Percentiles rank a stretch among this genome's conserved stretches.
phyloP scores from a whole-genome alignment of 192 early-diverging fungal species.

The Chytriomyces confervae region DNA sequence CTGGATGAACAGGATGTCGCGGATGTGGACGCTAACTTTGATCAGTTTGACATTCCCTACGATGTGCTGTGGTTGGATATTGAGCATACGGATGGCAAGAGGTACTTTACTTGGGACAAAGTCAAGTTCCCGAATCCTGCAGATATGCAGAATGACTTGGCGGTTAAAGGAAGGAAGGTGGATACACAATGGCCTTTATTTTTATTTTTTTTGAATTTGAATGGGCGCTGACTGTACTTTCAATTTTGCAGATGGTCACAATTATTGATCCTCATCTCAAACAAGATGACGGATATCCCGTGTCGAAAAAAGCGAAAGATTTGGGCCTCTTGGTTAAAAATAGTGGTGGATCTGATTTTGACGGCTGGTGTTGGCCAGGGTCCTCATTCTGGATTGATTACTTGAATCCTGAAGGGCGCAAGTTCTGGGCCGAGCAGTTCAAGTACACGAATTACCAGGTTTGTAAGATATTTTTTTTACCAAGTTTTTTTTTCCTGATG shows the following conservation, averaged over 20 bases:
- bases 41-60: slow-evolving; percentile 90
- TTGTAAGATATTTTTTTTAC: background rate
- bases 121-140: slow-evolving; percentile 87
- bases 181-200: slow-evolving; percentile 28
- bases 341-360: slow-evolving; percentile 74
- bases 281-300: slow-evolving; percentile 71
- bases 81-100: slow-evolving; percentile 98
- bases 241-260: slow-evolving; percentile 75
- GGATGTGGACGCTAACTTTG: slow-evolving; percentile 85
- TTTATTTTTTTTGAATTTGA: background rate
- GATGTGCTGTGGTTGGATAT: slow-evolving; percentile 99
- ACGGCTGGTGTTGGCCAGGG: slow-evolving; percentile 99
- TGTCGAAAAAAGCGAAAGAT: slow-evolving; percentile 81
- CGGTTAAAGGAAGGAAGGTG: slow-evolving; percentile 74
- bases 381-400: slow-evolving; percentile 94
- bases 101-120: slow-evolving; percentile 97
- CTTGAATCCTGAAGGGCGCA: slow-evolving; percentile 73
- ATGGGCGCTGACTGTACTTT: background rate
- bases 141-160: slow-evolving; percentile 82
- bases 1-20: slow-evolving; percentile 86
- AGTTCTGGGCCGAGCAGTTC: slow-evolving; percentile 85
- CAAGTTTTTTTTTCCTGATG: background rate
- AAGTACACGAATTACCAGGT: slow-evolving; percentile 74
- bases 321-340: slow-evolving; percentile 80
- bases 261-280: slow-evolving; percentile 99